Evolutionary conservation across 176 grass and related monocot genomes (phyloP).

Genomic region (Aegilops tauschii): DNA sequence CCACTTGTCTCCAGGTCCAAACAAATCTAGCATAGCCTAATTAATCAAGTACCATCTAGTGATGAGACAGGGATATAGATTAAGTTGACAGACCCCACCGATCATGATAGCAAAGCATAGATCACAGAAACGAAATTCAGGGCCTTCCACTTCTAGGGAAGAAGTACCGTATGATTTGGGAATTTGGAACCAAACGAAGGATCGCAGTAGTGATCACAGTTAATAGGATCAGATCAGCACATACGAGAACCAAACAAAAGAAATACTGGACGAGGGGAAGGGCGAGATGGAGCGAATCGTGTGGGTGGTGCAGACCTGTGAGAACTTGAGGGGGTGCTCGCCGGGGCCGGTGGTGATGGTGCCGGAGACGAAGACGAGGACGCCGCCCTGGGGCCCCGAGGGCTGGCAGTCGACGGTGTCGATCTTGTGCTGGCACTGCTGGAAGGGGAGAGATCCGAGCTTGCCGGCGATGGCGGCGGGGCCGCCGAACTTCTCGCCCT

Average conservation of each 20-base stretch:
- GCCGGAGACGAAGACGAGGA: conserved; percentile 87
- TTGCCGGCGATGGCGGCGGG: conserved; percentile 49
- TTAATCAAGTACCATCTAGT: neutral
- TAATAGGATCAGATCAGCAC: neutral
- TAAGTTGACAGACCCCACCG: neutral
- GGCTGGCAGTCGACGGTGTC: conserved; percentile 83
- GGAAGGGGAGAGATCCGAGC: conserved; percentile 66
- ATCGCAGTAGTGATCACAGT: neutral
- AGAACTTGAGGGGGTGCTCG: conserved; percentile 74
- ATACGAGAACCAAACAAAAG: neutral
- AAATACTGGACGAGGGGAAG: too few species aligned
- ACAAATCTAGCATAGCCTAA: neutral
- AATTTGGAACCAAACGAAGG: neutral
- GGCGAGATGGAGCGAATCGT: neutral
- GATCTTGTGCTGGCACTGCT: conserved; percentile 61
- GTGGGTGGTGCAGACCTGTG: conserved; percentile 45
- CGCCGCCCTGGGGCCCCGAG: conserved; percentile 67
- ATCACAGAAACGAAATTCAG: neutral
- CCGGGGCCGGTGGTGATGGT: conserved; percentile 46
- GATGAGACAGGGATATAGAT: neutral
- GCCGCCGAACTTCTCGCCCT: conserved; percentile 58
- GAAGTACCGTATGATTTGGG: neutral
- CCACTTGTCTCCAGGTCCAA: neutral
- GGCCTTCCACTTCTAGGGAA: neutral
- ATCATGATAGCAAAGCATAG: neutral